Evolutionary conservation across 2,329 filamentous ascomycete genomes (phyloP).

Genomic region (Pseudodiploospora longispora): DNA sequence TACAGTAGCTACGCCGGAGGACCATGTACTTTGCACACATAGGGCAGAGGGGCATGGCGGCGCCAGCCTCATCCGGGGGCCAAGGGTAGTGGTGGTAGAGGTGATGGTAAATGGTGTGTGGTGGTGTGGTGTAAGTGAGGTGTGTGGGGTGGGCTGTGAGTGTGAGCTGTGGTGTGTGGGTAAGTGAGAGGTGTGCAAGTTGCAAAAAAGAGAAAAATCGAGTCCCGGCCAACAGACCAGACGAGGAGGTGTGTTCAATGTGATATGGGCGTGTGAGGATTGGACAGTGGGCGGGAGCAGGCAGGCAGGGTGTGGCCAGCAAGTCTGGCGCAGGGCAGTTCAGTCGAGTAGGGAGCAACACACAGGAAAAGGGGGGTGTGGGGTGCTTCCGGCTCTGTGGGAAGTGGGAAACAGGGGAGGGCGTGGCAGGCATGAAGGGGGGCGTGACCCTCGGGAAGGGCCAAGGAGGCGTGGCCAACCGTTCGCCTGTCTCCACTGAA

Average conservation of each 20-base stretch:
- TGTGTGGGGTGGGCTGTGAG: neutral
- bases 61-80: constrained; percentile 13
- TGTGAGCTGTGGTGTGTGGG: neutral
- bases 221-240: no score
- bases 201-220: neutral
- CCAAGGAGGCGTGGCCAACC: no score
- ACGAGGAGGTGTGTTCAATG: no score
- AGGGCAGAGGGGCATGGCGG: constrained; percentile 7
- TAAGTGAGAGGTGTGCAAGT: neutral
- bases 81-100: neutral
- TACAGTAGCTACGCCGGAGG: constrained; percentile 5
- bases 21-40: neutral
- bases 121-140: neutral
- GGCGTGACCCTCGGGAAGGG: neutral
- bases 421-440: neutral
- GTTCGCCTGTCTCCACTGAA: no score
- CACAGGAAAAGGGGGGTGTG: no score
- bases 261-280: no score
- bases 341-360: no score
- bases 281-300: no score
- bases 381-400: constrained; percentile 2
- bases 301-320: no score
- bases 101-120: neutral
- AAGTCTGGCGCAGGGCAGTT: no score
- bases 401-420: neutral